Conservation (phyloP, 2,329 filamentous ascomycete species). For the Zymoseptoria crescenta region DNA sequence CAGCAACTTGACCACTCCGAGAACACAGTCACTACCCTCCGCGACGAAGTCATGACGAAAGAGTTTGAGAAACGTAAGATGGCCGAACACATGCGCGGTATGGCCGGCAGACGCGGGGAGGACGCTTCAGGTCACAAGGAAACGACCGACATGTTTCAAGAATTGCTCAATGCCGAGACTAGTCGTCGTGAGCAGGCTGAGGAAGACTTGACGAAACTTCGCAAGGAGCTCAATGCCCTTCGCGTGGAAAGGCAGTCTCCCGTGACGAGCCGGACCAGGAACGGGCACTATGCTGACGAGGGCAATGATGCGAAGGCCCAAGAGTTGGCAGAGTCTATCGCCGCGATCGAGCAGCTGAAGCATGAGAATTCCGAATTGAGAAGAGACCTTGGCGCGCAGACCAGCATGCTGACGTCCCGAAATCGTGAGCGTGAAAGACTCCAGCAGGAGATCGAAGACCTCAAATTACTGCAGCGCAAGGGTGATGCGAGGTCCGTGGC, state of each 20-base stretch:
- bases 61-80: conserved; percentile 82
- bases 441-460: conserved; percentile 93
- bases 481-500: conserved; percentile 55
- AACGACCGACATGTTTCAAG: conserved; percentile 80
- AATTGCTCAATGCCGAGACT: conserved; percentile 86
- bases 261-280: conserved; percentile 34
- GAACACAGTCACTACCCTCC: conserved; percentile 72
- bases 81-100: conserved; percentile 66
- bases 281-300: conserved; percentile 24
- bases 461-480: conserved; percentile 79
- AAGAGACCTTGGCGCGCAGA: conserved; percentile 88
- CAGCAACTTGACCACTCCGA: conserved; percentile 81
- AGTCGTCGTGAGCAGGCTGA: conserved; percentile 82
- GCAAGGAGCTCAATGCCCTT: conserved; percentile 64
- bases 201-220: conserved; percentile 74
- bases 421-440: conserved; percentile 92
- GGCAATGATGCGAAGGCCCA: conserved; percentile 26
- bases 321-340: conserved; percentile 52
- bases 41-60: conserved; percentile 66
- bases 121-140: conserved; percentile 26
- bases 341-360: conserved; percentile 75
- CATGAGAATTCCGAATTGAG: conserved; percentile 90
- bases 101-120: conserved; percentile 34
- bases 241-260: conserved; percentile 38
- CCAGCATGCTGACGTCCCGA: conserved; percentile 91